phyloP scores from a whole-genome alignment of 768 basidiomycete species.

The Pisolithus microcarpus region DNA sequence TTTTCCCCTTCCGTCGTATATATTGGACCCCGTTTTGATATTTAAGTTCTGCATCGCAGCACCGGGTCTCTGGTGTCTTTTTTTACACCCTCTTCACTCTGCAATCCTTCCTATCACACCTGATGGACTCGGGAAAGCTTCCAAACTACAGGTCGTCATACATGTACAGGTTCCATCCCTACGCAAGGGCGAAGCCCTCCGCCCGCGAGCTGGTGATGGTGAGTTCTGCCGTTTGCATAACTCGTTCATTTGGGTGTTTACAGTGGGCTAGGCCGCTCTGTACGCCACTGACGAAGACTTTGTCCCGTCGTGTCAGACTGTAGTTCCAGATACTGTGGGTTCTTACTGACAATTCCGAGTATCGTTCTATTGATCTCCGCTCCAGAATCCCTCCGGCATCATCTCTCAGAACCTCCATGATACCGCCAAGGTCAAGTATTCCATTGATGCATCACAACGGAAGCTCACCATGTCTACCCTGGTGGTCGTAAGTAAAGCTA shows the following conservation, averaged over 20 bases:
- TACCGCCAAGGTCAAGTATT: no score
- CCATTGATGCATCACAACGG: no score
- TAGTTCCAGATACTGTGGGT: background rate
- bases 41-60: background rate
- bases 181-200: conserved; percentile 4
- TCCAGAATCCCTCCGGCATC: no score
- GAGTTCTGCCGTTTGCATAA: background rate
- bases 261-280: background rate
- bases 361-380: no score
- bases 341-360: background rate
- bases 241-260: background rate
- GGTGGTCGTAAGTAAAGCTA: no score
- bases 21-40: background rate
- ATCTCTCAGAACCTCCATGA: no score
- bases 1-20: no score
- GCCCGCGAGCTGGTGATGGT: conserved; percentile 5
- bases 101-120: background rate
- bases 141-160: conserved; percentile 8
- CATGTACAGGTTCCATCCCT: conserved; percentile 8
- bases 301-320: background rate
- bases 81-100: background rate
- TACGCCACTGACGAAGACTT: background rate
- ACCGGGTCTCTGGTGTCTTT: background rate
- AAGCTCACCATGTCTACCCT: no score
- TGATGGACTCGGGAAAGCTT: conserved; percentile 1